These are phyloP conservation scores for Colletotrichum sp. DNA, from an alignment of 2,329 filamentous ascomycete species.

Conservation along the genomic window DNA sequence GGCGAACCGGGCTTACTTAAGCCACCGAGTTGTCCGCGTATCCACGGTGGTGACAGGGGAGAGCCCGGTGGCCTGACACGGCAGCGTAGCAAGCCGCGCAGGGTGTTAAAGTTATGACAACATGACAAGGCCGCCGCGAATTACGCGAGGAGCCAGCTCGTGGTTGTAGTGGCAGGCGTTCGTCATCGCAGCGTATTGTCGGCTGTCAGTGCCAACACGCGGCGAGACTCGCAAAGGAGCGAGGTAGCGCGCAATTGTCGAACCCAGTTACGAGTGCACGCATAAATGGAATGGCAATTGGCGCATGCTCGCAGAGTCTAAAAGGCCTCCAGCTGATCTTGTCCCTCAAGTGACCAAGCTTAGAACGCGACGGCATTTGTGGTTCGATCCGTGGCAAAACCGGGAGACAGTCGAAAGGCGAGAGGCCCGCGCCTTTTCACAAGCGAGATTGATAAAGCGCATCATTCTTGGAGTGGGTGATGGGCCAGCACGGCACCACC, in stretches of 20 bases:
- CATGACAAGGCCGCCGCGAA: constrained; percentile 16
- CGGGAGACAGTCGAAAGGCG: constrained; percentile 21
- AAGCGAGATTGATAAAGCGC: constrained; percentile 22
- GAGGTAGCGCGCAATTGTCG: not conserved
- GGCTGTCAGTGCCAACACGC: not conserved
- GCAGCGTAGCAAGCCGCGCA: constrained; percentile 19
- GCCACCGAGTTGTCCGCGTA: constrained; percentile 10
- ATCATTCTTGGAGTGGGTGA: constrained; percentile 17
- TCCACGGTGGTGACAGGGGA: constrained; percentile 8
- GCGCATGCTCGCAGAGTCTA: not conserved
- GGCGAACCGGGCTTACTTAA: constrained; percentile 3
- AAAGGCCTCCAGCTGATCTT: not conserved
- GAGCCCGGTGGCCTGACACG: constrained; percentile 12
- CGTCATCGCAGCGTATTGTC: not conserved
- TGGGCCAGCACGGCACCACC: not conserved
- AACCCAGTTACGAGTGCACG: not conserved
- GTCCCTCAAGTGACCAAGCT: not conserved
- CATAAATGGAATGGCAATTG: not conserved
- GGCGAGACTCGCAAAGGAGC: not conserved
- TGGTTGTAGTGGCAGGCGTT: not conserved
- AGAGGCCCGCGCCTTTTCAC: constrained; percentile 19
- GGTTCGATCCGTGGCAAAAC: constrained; percentile 21
- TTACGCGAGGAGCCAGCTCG: not conserved
- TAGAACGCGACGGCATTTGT: not conserved
- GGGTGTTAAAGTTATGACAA: constrained; percentile 12